A percentile compares a stretch with the other conserved stretches of the same genome.
phyloP scores from a whole-genome alignment of 129 eudicot species.

The Rutidosis leptorrhynchoides region DNA sequence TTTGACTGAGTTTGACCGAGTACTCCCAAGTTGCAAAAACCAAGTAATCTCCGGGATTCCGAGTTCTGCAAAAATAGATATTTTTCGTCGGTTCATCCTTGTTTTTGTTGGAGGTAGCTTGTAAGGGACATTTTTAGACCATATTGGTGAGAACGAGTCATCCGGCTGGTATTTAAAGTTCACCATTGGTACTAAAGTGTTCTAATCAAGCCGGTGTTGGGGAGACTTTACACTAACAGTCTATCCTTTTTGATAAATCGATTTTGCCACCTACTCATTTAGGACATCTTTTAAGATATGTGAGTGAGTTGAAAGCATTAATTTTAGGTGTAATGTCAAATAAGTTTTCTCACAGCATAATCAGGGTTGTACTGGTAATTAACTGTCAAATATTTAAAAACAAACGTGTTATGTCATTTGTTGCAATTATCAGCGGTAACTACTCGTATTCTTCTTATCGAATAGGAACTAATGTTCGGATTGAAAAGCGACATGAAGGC shows the following conservation, averaged over 20 bases:
- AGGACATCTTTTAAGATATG: neutral
- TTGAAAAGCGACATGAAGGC: conserved; percentile 26
- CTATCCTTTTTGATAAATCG: neutral
- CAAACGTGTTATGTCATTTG: neutral
- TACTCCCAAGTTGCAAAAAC: too few species aligned
- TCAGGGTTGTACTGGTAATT: neutral
- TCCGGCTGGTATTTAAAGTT: too few species aligned
- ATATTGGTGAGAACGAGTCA: too few species aligned
- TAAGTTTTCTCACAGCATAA: neutral
- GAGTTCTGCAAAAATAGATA: too few species aligned
- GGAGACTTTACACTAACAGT: neutral
- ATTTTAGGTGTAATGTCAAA: neutral
- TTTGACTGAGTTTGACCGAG: too few species aligned
- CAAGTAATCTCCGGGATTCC: too few species aligned
- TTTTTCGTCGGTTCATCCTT: too few species aligned
- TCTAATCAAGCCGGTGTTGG: too few species aligned
- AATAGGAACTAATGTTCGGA: conserved; percentile 37
- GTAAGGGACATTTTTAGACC: too few species aligned
- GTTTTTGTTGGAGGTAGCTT: too few species aligned
- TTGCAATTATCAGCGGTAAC: conserved; percentile 7
- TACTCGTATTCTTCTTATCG: too few species aligned
- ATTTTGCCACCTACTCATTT: neutral
- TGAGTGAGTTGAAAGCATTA: neutral
- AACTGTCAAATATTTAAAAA: neutral
- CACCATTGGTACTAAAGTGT: too few species aligned